These are phyloP conservation scores for Sporothrix brunneoviolacea DNA, from an alignment of 2,329 filamentous ascomycete species.

Conservation along the genomic window DNA sequence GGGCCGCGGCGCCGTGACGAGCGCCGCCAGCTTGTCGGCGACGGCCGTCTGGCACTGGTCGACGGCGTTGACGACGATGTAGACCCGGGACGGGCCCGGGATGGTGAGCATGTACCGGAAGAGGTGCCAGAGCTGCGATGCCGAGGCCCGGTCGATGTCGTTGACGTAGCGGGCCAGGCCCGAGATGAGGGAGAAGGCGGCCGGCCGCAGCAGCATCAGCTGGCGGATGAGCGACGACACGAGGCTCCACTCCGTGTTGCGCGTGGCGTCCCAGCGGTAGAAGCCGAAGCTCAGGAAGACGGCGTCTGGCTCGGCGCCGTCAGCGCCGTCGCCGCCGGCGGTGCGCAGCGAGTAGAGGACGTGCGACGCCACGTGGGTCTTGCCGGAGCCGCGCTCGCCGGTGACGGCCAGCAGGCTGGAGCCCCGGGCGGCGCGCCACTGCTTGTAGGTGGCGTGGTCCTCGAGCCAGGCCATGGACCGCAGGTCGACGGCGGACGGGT, in stretches of 20 bases:
- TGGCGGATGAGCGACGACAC: slow-evolving; percentile 9
- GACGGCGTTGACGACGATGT: slow-evolving; percentile 3
- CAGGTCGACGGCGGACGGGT: background rate
- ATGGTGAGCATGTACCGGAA: background rate
- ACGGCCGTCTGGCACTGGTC: slow-evolving; percentile 6
- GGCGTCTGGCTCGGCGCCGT: background rate
- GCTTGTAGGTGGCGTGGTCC: background rate
- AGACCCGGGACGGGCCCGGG: background rate
- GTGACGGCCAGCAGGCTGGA: background rate
- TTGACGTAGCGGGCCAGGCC: background rate
- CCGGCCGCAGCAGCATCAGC: background rate
- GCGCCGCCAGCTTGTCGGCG: background rate
- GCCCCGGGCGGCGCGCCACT: background rate
- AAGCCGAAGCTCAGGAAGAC: slow-evolving; percentile 12
- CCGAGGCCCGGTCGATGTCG: background rate
- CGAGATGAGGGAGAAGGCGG: background rate
- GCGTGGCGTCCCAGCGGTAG: background rate
- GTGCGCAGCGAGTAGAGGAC: slow-evolving; percentile 2
- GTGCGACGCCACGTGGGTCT: background rate
- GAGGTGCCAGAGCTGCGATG: background rate
- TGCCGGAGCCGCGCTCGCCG: slow-evolving; percentile 4
- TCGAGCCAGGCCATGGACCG: slow-evolving; percentile 2
- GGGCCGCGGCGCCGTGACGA: background rate
- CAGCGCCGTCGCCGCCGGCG: background rate
- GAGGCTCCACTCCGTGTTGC: slow-evolving; percentile 6